These are phyloP conservation scores for Leishmania amazonensis DNA, from an alignment of 208 protist species.

Conservation along the genomic window DNA sequence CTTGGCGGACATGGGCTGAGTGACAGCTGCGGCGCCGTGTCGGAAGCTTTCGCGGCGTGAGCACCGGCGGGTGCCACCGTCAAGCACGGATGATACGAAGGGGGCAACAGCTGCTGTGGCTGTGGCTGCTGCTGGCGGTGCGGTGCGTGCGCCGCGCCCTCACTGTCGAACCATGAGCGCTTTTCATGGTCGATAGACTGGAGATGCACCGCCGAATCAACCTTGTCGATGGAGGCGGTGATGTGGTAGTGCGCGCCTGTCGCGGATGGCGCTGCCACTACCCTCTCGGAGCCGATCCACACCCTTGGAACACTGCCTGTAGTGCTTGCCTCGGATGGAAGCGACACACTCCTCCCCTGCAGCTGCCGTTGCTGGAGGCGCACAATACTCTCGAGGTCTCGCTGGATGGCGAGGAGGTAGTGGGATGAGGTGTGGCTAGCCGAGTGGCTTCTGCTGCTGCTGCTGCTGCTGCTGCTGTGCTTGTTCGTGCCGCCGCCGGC, in stretches of 20 bases:
- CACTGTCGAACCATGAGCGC: not conserved
- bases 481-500: not conserved
- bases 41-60: not conserved
- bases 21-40: not conserved
- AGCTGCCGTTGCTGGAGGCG: conserved; percentile 33
- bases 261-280: not conserved
- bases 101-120: not conserved
- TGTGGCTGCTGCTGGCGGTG: conserved; percentile 8
- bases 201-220: not conserved
- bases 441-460: not conserved
- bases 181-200: conserved; percentile 10
- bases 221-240: not conserved
- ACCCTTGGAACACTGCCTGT: no score
- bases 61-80: not conserved
- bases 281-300: not conserved
- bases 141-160: not conserved
- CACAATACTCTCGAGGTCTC: conserved; percentile 29
- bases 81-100: not conserved
- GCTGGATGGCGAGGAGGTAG: conserved; percentile 30
- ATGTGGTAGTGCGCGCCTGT: not conserved
- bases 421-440: conserved; percentile 18
- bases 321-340: not conserved
- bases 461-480: not conserved
- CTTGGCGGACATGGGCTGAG: not conserved
- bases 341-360: not conserved